Base-by-base conservation (phyloP, 23 red algal genomes). In the Cyanidium caldarium region DNA sequence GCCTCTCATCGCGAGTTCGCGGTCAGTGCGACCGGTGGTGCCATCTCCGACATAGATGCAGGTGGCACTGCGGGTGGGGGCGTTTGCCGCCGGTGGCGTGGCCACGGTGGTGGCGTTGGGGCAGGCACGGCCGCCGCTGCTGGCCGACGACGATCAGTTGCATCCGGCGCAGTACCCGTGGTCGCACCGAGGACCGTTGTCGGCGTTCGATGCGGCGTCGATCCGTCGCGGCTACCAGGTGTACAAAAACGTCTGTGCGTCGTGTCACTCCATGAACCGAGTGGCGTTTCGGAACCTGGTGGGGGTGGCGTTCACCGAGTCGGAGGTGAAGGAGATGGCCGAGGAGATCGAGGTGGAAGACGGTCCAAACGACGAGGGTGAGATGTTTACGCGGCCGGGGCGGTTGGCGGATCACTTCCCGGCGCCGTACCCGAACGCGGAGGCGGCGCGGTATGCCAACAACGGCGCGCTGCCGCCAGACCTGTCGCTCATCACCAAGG, bases 361-460 rank as follows among this genome's bases (percentile, higher is more conserved):
- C 39, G 92, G 84, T 15, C 92, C 92, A n/a, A 88, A 98, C 75
- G 92, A 98, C 21, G 80, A 88, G 65, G 92, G 92, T 29, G 34
- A 77, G 14, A 89, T 88, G 84, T 98, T 98, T 61, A 82, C 92
- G 23, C 81, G 92, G 21, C 92, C 92, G 28, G 92, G 92, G 15
- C 65, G 84, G 19, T 69, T 98, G 28, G 80, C 92, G 1, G 92
- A 98, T 46, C 40, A 66, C 26, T 72, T 98, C 58, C 92, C 92
- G n/a, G 84, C 81, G 0, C 92, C 92, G 15, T 98, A 98, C 44
- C 75, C 92, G 12, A 98, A 98, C 66, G 92, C 87, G 42, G 92
- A 98, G 78, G 84, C 84, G 33, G 92, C 92, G 38, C 81, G 92
- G 25, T 98, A 98, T 71, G 92, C 92, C 37, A 98, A 98, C 58